Conservation (phyloP, 2,329 filamentous ascomycete genomes). For the Chrysosporium keratinophilum region DNA sequence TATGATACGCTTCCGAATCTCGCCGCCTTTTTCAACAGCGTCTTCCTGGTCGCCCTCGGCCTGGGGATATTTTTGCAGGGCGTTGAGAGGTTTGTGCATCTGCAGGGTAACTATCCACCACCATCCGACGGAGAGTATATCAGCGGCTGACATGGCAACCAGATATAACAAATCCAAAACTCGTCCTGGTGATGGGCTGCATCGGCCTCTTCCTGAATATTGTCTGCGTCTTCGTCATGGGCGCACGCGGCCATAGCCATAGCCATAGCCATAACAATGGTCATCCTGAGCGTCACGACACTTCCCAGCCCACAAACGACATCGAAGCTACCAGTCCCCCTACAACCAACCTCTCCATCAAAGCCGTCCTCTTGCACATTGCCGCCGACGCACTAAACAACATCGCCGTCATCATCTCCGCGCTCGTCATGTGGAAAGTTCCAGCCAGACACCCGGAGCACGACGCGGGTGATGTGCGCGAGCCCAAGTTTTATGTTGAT, state of each 20-base stretch:
- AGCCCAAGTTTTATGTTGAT: slow-evolving; percentile 16
- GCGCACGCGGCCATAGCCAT: slow-evolving; percentile 40
- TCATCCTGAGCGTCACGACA: neutral
- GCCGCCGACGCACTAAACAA: slow-evolving; percentile 67
- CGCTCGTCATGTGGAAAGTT: slow-evolving; percentile 53
- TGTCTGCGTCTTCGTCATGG: slow-evolving; percentile 54
- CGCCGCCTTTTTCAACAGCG: slow-evolving; percentile 61
- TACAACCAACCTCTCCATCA: slow-evolving; percentile 13
- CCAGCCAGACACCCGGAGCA: slow-evolving; percentile 3
- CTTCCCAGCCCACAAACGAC: neutral
- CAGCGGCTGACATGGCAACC: neutral
- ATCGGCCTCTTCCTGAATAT: slow-evolving; percentile 58
- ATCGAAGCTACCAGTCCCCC: neutral
- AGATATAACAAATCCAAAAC: slow-evolving; percentile 55
- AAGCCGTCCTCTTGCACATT: slow-evolving; percentile 54
- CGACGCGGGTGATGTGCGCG: neutral
- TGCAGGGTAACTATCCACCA: slow-evolving; percentile 38
- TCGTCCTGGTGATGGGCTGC: slow-evolving; percentile 60
- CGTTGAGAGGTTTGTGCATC: slow-evolving; percentile 56
- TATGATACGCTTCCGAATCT: slow-evolving; percentile 11
- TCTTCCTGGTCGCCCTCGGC: slow-evolving; percentile 60
- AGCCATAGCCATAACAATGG: neutral
- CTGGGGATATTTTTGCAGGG: slow-evolving; percentile 64
- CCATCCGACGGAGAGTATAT: no score
- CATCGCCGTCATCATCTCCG: slow-evolving; percentile 60